A percentile compares a stretch with the other conserved stretches of the same genome.
Conservation (phyloP, 2,329 filamentous ascomycete species). For the Leptographium galeiforme region DNA sequence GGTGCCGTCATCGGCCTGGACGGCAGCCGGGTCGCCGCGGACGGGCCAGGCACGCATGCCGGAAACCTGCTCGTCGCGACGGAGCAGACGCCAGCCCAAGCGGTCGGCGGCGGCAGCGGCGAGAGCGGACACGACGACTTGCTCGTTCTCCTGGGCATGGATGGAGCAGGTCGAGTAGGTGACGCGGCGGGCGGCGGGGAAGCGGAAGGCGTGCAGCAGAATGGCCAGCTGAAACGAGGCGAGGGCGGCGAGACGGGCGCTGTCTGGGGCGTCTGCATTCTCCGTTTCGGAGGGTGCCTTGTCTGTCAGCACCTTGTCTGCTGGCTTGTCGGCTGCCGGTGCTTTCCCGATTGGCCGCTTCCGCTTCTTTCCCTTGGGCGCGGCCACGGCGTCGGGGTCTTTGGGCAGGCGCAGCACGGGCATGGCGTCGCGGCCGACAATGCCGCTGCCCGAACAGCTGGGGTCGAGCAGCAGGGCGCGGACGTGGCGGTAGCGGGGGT, state of each 20-base stretch:
- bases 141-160: constrained; percentile 77
- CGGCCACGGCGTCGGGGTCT: not conserved
- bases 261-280: constrained; percentile 25
- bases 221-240: constrained; percentile 72
- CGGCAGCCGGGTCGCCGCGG: constrained; percentile 35
- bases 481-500: constrained; percentile 53
- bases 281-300: constrained; percentile 15
- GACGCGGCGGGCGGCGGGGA: constrained; percentile 60
- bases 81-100: constrained; percentile 66
- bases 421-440: constrained; percentile 74
- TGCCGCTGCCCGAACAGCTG: constrained; percentile 90
- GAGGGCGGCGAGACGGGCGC: constrained; percentile 58
- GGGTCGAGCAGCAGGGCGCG: constrained; percentile 76
- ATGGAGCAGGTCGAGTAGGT: constrained; percentile 93
- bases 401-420: constrained; percentile 50
- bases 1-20: not conserved
- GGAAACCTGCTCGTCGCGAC: constrained; percentile 56
- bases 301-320: not conserved
- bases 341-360: constrained; percentile 18
- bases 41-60: constrained; percentile 68
- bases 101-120: constrained; percentile 49
- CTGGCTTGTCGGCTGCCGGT: not conserved
- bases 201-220: constrained; percentile 71
- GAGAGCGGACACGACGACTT: constrained; percentile 63
- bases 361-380: constrained; percentile 24